Base-by-base conservation (phyloP, 31 red algal genomes). In the Odonthalia washingtoniensis region DNA sequence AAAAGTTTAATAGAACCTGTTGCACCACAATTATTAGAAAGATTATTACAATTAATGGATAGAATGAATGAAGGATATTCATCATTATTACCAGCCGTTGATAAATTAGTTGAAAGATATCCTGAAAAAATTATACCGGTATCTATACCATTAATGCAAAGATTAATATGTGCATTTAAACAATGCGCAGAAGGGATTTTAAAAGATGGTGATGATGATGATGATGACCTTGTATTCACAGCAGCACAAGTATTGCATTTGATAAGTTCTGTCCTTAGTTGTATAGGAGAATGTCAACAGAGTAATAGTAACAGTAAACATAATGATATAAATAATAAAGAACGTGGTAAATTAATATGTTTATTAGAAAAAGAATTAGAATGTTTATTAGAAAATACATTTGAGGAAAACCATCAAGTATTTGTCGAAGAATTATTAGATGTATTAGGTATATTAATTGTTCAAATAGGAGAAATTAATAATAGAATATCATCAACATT, bases 351-450 rank as follows among this genome's bases (percentile, higher is more conserved):
- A 36, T 61, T 85, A 26, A 68, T 95, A 5, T 24, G 42, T n/a
- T 69, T 72, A 12, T 74, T 85, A n/a, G 93, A 95, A 61, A 62
- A 57, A 30, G 66, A 85, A 45, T 40, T 95, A 53, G 82, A 82
- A 31, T 87, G 82, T 5, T 74, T 91, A 16, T 85, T 95, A 41
- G 60, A 72, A 35, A 41, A 57, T 30, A 95, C 90, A 87, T 95
- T 95, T 87, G 81, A 90, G n/a, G 80, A 85, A n/a, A 81, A 46
- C 35, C 81, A 87, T 39, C 84, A 83, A 76, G 93, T 90, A n/a
- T 89, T 95, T 84, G 82, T 90, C 43, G 93, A 95, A 33, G 93
- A 95, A 75, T 46, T 78, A 4, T 78, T 95, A 31, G 86, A 90
- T 62, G 87, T 95, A n/a, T 74, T 95, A 1, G 76, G 81, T 14